A percentile compares a stretch with the other conserved stretches of the same genome.
Conservation (phyloP, 2,329 filamentous ascomycete genomes). For the Gaeumannomyces tritici region DNA sequence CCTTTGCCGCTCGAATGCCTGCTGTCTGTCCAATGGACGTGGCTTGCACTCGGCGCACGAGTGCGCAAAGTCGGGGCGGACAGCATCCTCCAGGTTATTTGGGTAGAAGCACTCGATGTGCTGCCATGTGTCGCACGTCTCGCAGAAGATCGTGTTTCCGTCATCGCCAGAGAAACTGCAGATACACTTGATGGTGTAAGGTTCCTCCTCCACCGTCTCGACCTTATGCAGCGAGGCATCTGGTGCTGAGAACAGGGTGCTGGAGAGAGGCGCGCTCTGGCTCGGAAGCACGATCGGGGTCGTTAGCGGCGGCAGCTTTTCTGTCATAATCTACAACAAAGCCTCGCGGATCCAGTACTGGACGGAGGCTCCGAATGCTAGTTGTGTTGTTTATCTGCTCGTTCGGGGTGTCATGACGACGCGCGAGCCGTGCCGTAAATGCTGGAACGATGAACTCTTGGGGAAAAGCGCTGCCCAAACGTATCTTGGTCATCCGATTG, state of each 20-base stretch:
- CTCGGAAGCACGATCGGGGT: conserved; percentile 47
- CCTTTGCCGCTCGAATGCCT: conserved; percentile 64
- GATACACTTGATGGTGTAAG: conserved; percentile 96
- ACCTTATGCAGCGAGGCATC: conserved; percentile 32
- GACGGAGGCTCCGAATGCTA: conserved; percentile 14
- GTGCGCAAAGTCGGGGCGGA: conserved; percentile 66
- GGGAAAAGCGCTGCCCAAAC: neutral
- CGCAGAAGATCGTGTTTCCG: conserved; percentile 94
- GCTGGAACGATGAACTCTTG: conserved; percentile 1
- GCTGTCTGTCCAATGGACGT: conserved; percentile 60
- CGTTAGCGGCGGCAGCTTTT: conserved; percentile 42
- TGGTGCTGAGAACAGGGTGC: conserved; percentile 25
- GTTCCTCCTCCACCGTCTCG: conserved; percentile 63
- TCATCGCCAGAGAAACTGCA: conserved; percentile 91
- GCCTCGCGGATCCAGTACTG: conserved; percentile 28
- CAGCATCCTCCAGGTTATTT: conserved; percentile 59
- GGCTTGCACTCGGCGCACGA: conserved; percentile 85
- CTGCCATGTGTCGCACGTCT: conserved; percentile 94
- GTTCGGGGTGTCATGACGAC: conserved; percentile 50
- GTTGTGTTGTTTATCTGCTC: conserved; percentile 43
- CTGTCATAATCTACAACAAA: conserved; percentile 50
- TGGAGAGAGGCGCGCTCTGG: conserved; percentile 35
- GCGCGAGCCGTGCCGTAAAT: conserved; percentile 29
- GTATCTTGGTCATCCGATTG: neutral
- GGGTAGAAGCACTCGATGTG: conserved; percentile 95